These are phyloP conservation scores for Sporothrix curviconia DNA, from an alignment of 2,329 filamentous ascomycete species.

Conservation along the genomic window DNA sequence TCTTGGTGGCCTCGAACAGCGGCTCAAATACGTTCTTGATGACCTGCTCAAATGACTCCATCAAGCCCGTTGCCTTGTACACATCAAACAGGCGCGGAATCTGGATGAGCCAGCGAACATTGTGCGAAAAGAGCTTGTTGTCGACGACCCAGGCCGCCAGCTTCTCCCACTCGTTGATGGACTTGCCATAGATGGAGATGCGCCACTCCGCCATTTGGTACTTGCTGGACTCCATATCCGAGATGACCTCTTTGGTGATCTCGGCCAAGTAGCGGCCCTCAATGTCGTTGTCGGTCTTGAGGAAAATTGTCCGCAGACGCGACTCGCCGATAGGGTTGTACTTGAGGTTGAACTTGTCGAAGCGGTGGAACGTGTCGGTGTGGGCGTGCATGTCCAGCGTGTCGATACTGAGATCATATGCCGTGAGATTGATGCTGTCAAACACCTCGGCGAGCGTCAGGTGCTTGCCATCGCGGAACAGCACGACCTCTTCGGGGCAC, in stretches of 20 bases:
- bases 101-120: slow-evolving; percentile 95
- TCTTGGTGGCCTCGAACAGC: slow-evolving; percentile 85
- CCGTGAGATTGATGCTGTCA: slow-evolving; percentile 92
- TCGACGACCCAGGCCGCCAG: slow-evolving; percentile 95
- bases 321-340: slow-evolving; percentile 98
- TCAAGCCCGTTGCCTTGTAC: slow-evolving; percentile 81
- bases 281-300: slow-evolving; percentile 98
- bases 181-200: slow-evolving; percentile 92
- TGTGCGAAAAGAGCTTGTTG: slow-evolving; percentile 96
- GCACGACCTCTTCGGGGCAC: slow-evolving; percentile 84
- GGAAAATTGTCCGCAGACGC: slow-evolving; percentile 89
- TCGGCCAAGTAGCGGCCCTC: slow-evolving; percentile 92
- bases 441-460: slow-evolving; percentile 91
- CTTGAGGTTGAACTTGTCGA: slow-evolving; percentile 99
- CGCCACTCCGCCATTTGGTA: slow-evolving; percentile 99
- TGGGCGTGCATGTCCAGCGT: slow-evolving; percentile 99
- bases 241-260: slow-evolving; percentile 96
- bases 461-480: slow-evolving; percentile 86
- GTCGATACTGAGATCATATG: slow-evolving; percentile 96
- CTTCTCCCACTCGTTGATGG: slow-evolving; percentile 94
- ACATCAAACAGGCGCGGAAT: slow-evolving; percentile 92
- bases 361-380: slow-evolving; percentile 95
- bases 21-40: slow-evolving; percentile 89
- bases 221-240: slow-evolving; percentile 95
- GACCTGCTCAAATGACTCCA: slow-evolving; percentile 86